Evolutionary conservation across 768 basidiomycete genomes (phyloP).

Genomic region (Tulasnella sp.): DNA sequence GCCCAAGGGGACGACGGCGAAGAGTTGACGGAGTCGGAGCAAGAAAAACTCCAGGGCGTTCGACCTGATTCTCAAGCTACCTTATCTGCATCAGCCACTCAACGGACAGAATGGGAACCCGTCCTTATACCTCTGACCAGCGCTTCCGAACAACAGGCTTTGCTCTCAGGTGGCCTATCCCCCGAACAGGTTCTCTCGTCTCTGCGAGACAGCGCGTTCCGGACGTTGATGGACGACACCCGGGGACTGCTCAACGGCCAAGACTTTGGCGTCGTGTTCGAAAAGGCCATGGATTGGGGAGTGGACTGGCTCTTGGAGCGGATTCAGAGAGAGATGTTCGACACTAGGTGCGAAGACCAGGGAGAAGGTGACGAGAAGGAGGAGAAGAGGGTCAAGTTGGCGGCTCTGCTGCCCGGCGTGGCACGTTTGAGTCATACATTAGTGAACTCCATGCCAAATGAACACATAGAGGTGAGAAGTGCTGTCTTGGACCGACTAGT

Average conservation of each 20-base stretch:
- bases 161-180: slow-evolving; percentile 58
- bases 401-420: slow-evolving; percentile 73
- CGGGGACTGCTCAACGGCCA: slow-evolving; percentile 55
- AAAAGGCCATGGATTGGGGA: slow-evolving; percentile 67
- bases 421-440: slow-evolving; percentile 72
- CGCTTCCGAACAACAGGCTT: slow-evolving; percentile 63
- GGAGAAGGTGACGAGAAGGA: slow-evolving; percentile 38
- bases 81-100: neutral
- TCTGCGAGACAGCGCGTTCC: slow-evolving; percentile 46
- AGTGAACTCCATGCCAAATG: slow-evolving; percentile 67
- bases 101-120: slow-evolving; percentile 2
- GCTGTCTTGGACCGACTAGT: slow-evolving; percentile 36
- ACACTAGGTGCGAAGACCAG: slow-evolving; percentile 32
- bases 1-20: slow-evolving; percentile 41
- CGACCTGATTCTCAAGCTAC: slow-evolving; percentile 48
- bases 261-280: slow-evolving; percentile 67
- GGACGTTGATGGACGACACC: slow-evolving; percentile 64
- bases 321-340: slow-evolving; percentile 63
- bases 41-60: slow-evolving; percentile 40
- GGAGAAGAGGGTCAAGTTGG: slow-evolving; percentile 57
- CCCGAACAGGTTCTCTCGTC: slow-evolving; percentile 34
- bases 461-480: slow-evolving; percentile 84
- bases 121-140: slow-evolving; percentile 69
- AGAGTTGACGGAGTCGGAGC: slow-evolving; percentile 42
- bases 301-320: slow-evolving; percentile 59